Percentiles rank a stretch among this genome's conserved stretches.
Evolutionary conservation across 129 eudicot genomes (phyloP).

Genomic region (Flaveria brownii): DNA sequence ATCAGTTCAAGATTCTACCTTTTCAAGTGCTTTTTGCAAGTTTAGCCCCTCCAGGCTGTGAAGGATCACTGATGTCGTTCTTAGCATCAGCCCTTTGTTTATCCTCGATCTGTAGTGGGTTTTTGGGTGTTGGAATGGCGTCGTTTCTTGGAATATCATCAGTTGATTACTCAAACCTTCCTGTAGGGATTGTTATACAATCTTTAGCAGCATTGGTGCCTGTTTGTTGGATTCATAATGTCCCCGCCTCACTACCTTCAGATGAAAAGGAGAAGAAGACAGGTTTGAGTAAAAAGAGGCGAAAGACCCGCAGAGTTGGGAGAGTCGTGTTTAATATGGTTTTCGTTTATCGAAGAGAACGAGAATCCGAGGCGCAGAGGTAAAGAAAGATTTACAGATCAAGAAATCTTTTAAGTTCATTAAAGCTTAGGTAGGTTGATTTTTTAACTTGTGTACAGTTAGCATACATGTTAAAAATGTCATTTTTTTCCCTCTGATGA

Average conservation of each 20-base stretch:
- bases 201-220: conserved; percentile 82
- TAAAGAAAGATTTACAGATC: conserved; percentile 29
- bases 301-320: conserved; percentile 67
- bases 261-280: conserved; percentile 52
- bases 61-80: conserved; percentile 90
- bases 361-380: conserved; percentile 63
- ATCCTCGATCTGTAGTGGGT: conserved; percentile 81
- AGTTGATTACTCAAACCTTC: conserved; percentile 66
- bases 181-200: conserved; percentile 64
- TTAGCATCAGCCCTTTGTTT: conserved; percentile 77
- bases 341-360: conserved; percentile 52
- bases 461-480: conserved; percentile 25
- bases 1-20: conserved; percentile 81
- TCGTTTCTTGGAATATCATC: conserved; percentile 80
- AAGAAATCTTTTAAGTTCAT: conserved; percentile 17
- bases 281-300: conserved; percentile 55
- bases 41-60: conserved; percentile 85
- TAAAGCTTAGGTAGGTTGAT: conserved; percentile 20
- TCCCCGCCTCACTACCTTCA: conserved; percentile 42
- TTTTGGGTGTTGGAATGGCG: conserved; percentile 84
- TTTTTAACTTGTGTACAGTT: conserved; percentile 32
- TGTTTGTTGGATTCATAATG: conserved; percentile 55
- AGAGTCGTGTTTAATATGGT: conserved; percentile 48
- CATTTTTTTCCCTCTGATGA: background rate
- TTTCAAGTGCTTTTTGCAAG: conserved; percentile 80